These are phyloP conservation scores for Colletotrichum eremochloae DNA, from an alignment of 2,329 filamentous ascomycete species.

Conservation along the genomic window DNA sequence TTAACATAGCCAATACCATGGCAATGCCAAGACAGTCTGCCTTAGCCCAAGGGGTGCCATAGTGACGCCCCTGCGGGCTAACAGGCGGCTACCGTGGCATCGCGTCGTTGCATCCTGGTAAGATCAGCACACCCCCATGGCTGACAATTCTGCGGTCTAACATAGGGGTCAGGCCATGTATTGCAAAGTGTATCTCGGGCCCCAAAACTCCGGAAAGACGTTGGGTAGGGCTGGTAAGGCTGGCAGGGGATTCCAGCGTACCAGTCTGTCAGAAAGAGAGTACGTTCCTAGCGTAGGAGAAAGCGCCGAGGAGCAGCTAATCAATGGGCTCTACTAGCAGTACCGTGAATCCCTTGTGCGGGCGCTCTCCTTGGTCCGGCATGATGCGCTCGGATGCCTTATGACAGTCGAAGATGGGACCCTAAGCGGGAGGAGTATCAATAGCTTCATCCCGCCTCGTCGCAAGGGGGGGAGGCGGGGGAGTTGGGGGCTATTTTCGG, in stretches of 20 bases:
- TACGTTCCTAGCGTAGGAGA: neutral
- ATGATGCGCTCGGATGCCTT: neutral
- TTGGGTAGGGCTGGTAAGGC: conserved; percentile 24
- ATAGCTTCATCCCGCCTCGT: neutral
- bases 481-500: conserved; percentile 23
- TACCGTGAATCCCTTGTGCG: neutral
- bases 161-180: neutral
- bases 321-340: neutral
- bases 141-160: neutral
- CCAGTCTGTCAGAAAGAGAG: conserved; percentile 4
- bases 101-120: neutral
- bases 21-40: too few species aligned
- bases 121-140: neutral
- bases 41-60: neutral
- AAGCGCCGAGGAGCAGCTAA: conserved; percentile 8
- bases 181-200: neutral
- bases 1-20: neutral
- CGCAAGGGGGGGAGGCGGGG: too few species aligned
- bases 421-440: neutral
- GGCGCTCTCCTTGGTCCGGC: neutral
- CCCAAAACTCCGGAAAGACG: neutral
- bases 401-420: conserved; percentile 10
- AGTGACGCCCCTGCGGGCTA: neutral
- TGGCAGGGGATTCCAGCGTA: conserved; percentile 3
- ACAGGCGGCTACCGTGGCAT: neutral